Evolutionary conservation across 2,329 filamentous ascomycete species (phyloP).

Genomic region (Exophiala viscosa): DNA sequence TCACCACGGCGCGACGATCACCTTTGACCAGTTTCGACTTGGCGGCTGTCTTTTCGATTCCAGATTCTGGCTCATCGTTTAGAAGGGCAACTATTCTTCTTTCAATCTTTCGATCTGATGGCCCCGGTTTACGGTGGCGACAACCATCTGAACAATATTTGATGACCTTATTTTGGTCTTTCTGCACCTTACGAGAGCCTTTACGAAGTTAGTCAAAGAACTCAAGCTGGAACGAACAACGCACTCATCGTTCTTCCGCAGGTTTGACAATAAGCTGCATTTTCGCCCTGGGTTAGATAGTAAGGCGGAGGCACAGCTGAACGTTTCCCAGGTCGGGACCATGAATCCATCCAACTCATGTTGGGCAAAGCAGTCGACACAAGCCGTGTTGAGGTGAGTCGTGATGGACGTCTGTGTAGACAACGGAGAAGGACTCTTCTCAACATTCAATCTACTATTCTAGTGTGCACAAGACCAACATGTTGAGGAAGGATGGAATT

Average conservation of each 20-base stretch:
- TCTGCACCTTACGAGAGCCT: conserved; percentile 33
- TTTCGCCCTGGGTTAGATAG: conserved; percentile 50
- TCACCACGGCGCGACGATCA: conserved; percentile 49
- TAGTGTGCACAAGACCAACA: too few species aligned
- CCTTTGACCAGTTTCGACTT: conserved; percentile 40
- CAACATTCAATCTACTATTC: too few species aligned
- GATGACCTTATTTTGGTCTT: conserved; percentile 33
- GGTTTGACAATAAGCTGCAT: conserved; percentile 39
- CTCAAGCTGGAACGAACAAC: background rate
- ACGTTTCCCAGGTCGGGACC: conserved; percentile 42
- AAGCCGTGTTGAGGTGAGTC: background rate
- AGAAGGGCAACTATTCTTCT: conserved; percentile 31
- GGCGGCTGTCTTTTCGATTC: conserved; percentile 32
- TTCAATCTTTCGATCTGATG: conserved; percentile 53
- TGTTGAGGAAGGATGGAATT: too few species aligned
- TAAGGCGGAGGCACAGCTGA: conserved; percentile 49
- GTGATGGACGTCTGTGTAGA: background rate
- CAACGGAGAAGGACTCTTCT: background rate
- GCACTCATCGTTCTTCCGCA: conserved; percentile 52
- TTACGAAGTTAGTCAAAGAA: background rate
- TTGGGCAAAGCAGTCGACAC: background rate
- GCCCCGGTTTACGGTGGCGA: conserved; percentile 49
- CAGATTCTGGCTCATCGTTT: conserved; percentile 33
- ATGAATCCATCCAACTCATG: conserved; percentile 51
- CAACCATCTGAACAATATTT: conserved; percentile 60